Conservation (phyloP, 1,139 yeast genomes). For the Taphrina flavorubra region DNA sequence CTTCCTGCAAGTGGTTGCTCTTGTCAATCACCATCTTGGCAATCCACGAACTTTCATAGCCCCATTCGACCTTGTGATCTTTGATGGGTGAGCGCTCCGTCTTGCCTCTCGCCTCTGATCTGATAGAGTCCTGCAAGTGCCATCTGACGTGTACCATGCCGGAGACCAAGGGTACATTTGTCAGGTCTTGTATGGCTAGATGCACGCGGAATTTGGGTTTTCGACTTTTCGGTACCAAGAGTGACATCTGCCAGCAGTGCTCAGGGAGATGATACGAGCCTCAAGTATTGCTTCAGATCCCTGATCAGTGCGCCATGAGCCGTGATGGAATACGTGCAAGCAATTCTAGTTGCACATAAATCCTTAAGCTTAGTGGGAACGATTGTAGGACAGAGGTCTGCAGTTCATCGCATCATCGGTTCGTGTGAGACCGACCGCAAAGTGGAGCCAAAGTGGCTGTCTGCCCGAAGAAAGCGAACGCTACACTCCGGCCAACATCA, state of each 20-base stretch:
- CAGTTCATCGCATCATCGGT: no score
- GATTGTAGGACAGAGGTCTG: no score
- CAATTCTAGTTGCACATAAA: no score
- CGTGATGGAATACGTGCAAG: no score
- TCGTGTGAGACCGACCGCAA: no score
- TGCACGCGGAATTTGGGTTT: conserved; percentile 63
- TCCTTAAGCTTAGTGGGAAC: no score
- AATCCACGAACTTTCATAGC: conserved; percentile 53
- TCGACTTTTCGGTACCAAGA: conserved; percentile 43
- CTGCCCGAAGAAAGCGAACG: no score
- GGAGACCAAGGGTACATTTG: conserved; percentile 79
- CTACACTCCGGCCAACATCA: no score
- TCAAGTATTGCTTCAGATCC: no score
- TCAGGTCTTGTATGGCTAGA: conserved; percentile 68
- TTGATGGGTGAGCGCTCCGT: conserved; percentile 57
- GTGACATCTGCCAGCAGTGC: conserved; percentile 6
- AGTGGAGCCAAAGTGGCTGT: no score
- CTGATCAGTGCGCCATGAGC: no score
- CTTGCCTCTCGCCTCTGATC: conserved; percentile 56
- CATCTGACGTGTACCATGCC: conserved; percentile 73
- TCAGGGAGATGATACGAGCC: no score
- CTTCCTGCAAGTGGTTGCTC: conserved; percentile 49
- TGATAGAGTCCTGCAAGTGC: conserved; percentile 58
- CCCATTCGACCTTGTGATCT: conserved; percentile 61
- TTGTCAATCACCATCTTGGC: conserved; percentile 57